A percentile compares a stretch with the other conserved stretches of the same genome.
These are phyloP conservation scores for Linnemannia zychae DNA, from an alignment of 192 early-diverging fungal species.

Conservation along the genomic window DNA sequence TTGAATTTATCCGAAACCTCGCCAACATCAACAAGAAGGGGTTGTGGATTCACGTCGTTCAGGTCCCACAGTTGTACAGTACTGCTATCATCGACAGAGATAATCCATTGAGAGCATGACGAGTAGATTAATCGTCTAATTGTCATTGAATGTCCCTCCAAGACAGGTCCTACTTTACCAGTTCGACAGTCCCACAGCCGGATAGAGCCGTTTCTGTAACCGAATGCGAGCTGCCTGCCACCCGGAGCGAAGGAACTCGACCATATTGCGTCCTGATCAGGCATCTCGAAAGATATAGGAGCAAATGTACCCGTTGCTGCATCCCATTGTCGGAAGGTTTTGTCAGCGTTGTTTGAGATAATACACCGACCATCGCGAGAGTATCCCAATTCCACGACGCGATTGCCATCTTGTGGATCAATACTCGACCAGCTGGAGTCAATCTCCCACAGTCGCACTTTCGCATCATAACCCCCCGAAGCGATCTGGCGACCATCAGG, in stretches of 20 bases:
- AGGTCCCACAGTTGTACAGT: neutral
- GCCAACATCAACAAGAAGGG: too few relatives aligned
- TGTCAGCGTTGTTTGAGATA: too few relatives aligned
- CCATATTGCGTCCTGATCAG: neutral
- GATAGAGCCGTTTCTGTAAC: neutral
- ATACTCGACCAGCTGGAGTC: neutral
- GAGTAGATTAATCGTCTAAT: neutral
- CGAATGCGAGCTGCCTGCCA: neutral
- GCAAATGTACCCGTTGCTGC: too few relatives aligned
- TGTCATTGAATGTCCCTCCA: neutral
- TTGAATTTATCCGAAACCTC: too few relatives aligned
- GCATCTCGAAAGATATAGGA: too few relatives aligned
- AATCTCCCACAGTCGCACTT: neutral
- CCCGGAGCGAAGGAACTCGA: neutral
- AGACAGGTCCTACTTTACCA: neutral
- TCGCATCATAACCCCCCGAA: neutral
- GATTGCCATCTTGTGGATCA: neutral
- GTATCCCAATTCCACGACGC: neutral
- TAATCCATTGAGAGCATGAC: neutral
- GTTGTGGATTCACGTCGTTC: neutral
- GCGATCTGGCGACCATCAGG: conserved; percentile 10
- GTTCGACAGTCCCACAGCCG: neutral
- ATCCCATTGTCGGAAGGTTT: neutral
- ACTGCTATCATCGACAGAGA: neutral
- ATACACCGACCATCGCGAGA: neutral